Percentiles rank a stretch among this genome's conserved stretches.
Evolutionary conservation across 176 grass and related monocot species (phyloP).

Genomic region (Ensete glaucum): DNA sequence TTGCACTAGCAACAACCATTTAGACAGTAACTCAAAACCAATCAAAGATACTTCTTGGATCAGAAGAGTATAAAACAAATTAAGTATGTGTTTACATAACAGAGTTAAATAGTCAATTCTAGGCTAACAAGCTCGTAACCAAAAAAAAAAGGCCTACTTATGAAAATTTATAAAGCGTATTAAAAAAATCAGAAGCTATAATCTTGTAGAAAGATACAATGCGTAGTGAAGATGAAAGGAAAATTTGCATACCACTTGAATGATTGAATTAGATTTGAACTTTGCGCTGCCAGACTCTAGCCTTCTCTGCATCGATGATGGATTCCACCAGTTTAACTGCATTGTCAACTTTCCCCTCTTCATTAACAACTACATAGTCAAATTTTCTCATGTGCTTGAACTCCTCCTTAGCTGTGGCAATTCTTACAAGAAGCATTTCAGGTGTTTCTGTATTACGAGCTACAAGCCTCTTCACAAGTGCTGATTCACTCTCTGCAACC

Average conservation of each 20-base stretch:
- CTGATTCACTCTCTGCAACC: constrained; percentile 78
- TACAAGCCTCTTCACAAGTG: constrained; percentile 80
- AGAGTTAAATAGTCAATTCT: not conserved
- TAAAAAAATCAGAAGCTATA: no score
- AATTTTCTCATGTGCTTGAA: constrained; percentile 54
- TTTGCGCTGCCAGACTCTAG: constrained; percentile 51
- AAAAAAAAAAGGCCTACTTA: not conserved
- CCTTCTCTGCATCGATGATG: constrained; percentile 91
- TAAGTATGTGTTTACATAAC: no score
- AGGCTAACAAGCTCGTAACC: not conserved
- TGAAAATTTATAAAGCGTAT: not conserved
- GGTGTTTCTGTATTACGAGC: constrained; percentile 83
- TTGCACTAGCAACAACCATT: no score
- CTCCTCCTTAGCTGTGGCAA: constrained; percentile 85
- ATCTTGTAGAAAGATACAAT: not conserved
- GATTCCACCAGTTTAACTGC: constrained; percentile 73
- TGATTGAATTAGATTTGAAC: constrained; percentile 39
- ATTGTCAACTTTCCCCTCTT: constrained; percentile 76
- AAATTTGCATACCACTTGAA: not conserved
- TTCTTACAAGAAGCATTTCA: constrained; percentile 90
- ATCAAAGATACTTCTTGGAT: no score
- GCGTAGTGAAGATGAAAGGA: not conserved
- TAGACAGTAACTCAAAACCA: no score
- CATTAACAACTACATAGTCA: constrained; percentile 83
- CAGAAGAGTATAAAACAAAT: no score